phyloP scores from a whole-genome alignment of 2,329 filamentous ascomycete species.

The Dactylonectria estremocensis region DNA sequence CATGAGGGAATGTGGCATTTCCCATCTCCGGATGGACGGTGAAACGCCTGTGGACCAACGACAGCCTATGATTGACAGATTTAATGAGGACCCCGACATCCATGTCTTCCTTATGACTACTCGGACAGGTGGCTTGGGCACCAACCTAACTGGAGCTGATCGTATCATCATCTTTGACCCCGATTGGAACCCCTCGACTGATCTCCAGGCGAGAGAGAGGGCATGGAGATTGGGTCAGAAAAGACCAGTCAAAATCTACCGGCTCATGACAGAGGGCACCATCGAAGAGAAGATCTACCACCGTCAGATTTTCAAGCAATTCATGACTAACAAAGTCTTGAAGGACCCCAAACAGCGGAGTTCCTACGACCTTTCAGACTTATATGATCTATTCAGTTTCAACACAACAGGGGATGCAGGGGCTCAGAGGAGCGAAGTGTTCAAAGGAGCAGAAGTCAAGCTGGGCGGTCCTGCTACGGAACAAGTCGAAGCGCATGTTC shows the following conservation, averaged over 20 bases:
- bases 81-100: conserved; percentile 85
- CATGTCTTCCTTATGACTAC: conserved; percentile 96
- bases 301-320: conserved; percentile 98
- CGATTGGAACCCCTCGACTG: conserved; percentile 98
- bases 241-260: conserved; percentile 94
- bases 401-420: conserved; percentile 65
- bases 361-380: conserved; percentile 89
- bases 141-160: conserved; percentile 95
- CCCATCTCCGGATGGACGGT: conserved; percentile 93
- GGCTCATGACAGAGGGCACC: conserved; percentile 97
- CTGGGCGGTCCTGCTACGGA: conserved; percentile 37
- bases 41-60: conserved; percentile 89
- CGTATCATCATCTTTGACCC: conserved; percentile 98
- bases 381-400: conserved; percentile 90
- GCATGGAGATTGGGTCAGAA: conserved; percentile 98
- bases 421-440: conserved; percentile 88
- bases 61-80: conserved; percentile 92
- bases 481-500: conserved; percentile 8
- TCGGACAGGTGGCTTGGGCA: conserved; percentile 92
- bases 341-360: conserved; percentile 95
- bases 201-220: conserved; percentile 93
- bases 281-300: conserved; percentile 99
- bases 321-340: conserved; percentile 95
- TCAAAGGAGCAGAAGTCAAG: conserved; percentile 85
- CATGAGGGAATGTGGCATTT: conserved; percentile 78